phyloP scores from a whole-genome alignment of 2,329 filamentous ascomycete genomes.

The Parastagonospora avenae region DNA sequence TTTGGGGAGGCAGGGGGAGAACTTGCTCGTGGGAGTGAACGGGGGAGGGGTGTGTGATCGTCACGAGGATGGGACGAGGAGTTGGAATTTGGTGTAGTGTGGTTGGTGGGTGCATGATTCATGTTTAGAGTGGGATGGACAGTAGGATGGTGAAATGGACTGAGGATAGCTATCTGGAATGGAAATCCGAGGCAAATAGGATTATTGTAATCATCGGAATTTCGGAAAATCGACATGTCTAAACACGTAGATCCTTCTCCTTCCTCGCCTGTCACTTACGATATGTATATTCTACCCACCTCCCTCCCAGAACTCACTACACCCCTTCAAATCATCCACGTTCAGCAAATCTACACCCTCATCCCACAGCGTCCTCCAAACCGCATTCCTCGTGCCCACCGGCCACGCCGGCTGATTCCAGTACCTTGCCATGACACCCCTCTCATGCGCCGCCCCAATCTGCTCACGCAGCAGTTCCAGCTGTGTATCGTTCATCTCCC shows the following conservation, averaged over 20 bases:
- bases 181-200: too few relatives aligned
- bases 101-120: too few relatives aligned
- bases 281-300: slow-evolving; percentile 15
- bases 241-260: background rate
- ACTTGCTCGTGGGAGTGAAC: too few relatives aligned
- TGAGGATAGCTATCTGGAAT: too few relatives aligned
- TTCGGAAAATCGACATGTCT: background rate
- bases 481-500: slow-evolving; percentile 54
- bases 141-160: too few relatives aligned
- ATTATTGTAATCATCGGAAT: too few relatives aligned
- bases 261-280: background rate
- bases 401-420: slow-evolving; percentile 66
- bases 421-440: slow-evolving; percentile 65
- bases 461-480: slow-evolving; percentile 58
- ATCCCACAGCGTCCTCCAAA: slow-evolving; percentile 61
- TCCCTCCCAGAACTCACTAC: slow-evolving; percentile 50
- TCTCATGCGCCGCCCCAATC: slow-evolving; percentile 58
- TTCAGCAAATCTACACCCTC: slow-evolving; percentile 67
- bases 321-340: slow-evolving; percentile 64
- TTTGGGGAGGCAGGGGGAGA: too few relatives aligned
- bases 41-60: too few relatives aligned
- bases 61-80: too few relatives aligned
- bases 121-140: too few relatives aligned
- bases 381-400: slow-evolving; percentile 55
- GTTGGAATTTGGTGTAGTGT: too few relatives aligned